Evolutionary conservation across 768 basidiomycete genomes (phyloP).

Genomic region (Trametes elegans): DNA sequence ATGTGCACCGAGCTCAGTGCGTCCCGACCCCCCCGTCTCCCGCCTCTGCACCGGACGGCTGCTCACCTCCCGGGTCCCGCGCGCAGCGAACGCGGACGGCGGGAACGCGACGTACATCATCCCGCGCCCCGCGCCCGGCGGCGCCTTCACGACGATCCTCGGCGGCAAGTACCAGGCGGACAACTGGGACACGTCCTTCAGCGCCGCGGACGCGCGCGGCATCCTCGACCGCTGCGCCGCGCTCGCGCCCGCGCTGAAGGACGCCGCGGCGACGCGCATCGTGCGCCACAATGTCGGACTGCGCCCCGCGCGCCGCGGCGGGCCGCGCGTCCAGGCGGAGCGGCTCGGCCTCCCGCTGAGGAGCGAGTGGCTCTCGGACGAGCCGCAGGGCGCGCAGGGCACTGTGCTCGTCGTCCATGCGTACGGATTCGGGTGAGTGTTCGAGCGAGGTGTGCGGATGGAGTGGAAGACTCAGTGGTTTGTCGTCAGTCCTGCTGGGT

Average conservation of each 20-base stretch:
- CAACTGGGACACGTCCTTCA: slow-evolving; percentile 50
- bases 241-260: slow-evolving; percentile 36
- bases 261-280: slow-evolving; percentile 40
- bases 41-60: background rate
- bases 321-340: slow-evolving; percentile 55
- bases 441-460: background rate
- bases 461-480: background rate
- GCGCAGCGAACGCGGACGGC: background rate
- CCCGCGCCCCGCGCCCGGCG: slow-evolving; percentile 49
- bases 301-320: slow-evolving; percentile 54
- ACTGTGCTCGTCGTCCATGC: slow-evolving; percentile 48
- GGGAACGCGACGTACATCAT: slow-evolving; percentile 54
- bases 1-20: slow-evolving; percentile 28
- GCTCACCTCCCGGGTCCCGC: background rate
- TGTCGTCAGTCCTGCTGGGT: slow-evolving; percentile 27
- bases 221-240: slow-evolving; percentile 48
- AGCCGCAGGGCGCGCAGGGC: slow-evolving; percentile 24
- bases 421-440: slow-evolving; percentile 56
- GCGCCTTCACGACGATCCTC: slow-evolving; percentile 39
- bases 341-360: slow-evolving; percentile 35
- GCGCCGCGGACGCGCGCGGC: slow-evolving; percentile 37
- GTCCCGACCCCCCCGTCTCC: slow-evolving; percentile 5
- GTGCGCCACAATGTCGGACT: slow-evolving; percentile 57
- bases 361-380: slow-evolving; percentile 21
- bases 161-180: slow-evolving; percentile 56